A percentile compares a stretch with the other conserved stretches of the same genome.
Evolutionary conservation across 129 eudicot species (phyloP).

Genomic region (Lonicera japonica): DNA sequence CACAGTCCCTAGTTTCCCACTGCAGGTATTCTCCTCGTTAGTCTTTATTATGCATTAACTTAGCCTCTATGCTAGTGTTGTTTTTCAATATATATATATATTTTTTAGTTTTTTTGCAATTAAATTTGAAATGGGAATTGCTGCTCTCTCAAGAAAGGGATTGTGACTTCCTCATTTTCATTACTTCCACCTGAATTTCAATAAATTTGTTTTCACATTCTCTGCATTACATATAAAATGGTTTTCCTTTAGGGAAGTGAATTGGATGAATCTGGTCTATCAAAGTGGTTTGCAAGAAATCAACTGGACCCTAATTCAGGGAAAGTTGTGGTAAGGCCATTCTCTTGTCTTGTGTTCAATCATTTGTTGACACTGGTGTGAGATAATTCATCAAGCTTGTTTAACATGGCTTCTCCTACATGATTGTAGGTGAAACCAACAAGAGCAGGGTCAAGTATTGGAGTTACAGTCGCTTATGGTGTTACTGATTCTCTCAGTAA

Average conservation of each 20-base stretch:
- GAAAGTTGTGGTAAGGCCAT: constrained; percentile 75
- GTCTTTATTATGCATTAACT: background rate
- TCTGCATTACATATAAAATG: background rate
- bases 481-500: constrained; percentile 60
- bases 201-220: constrained; percentile 1
- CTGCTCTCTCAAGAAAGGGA: background rate
- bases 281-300: constrained; percentile 60
- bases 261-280: constrained; percentile 44
- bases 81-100: no score
- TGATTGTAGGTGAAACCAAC: constrained; percentile 83
- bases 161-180: background rate
- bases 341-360: background rate
- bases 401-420: constrained; percentile 10
- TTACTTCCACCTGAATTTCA: constrained; percentile 1
- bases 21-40: constrained; percentile 46
- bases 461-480: constrained; percentile 93
- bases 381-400: background rate
- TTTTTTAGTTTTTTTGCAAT: no score
- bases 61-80: no score
- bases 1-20: constrained; percentile 72
- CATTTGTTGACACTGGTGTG: background rate
- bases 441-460: constrained; percentile 94
- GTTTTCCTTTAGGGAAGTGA: constrained; percentile 56
- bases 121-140: background rate
- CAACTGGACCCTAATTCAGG: constrained; percentile 57